Base-by-base conservation (phyloP, 345 rosid genomes). In the Mallotus nudiflorus region DNA sequence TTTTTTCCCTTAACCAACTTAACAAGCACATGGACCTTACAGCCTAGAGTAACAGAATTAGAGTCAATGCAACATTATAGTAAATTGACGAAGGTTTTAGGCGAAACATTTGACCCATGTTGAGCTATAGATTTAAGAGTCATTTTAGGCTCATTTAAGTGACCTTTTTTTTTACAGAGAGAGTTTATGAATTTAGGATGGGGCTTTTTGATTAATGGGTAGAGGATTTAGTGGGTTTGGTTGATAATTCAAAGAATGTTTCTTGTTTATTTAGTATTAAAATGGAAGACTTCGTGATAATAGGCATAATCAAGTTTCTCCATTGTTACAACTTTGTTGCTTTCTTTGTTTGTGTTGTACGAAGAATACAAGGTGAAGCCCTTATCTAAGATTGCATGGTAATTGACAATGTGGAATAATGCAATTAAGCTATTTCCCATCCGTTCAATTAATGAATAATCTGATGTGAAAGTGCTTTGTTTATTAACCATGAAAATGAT, bases 11-110 rank as follows among this genome's bases (percentile, higher is more conserved):
- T 69, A 35, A 86, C 84, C 62, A 82, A 27, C 72, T 66, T 64
- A 22, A 87, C 74, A 20, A 84, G 75, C 35, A 82, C 83, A 72
- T 89, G 96, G 60, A 91, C 80, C 56, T 81, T 76, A 40, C 96
- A 88, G 19, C 91, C 94, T 67, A 89, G 73, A 35, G 70, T 75
- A 52, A 89, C 22, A 42, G 90, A 85, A 19, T 87, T 83, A 11
- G 76, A 80, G 64, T 85, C 84, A 54, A 87, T 87, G 79, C 97
- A 93, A 2, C 87, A 65, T 31, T 93, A 89, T 52, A 88, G 71
- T 56, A 93, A 78, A 15, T 78, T 75, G 39, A 83, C 72, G 76
- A 80, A 89, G 39, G 92, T 85, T 51, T 77, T 76, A 66, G 89
- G 66, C 48, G 75, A 78, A 19, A 91, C 73, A 89, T 82, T 85